Conservation (phyloP, 2,329 filamentous ascomycete genomes). For the Scytalidium sp. region DNA sequence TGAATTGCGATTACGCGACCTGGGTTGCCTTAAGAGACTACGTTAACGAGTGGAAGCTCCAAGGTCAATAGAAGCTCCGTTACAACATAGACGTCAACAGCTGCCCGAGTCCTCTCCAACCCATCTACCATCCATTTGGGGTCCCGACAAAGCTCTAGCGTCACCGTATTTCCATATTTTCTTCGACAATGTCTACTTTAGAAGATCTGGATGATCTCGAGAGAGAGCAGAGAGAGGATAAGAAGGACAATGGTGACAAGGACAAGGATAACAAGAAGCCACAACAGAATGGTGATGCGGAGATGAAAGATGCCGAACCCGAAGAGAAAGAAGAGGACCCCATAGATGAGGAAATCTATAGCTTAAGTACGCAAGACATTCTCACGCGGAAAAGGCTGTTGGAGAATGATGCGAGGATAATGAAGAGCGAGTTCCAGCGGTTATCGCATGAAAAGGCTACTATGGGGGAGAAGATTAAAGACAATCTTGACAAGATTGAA, state of each 20-base stretch:
- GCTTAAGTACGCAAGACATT: constrained; percentile 92
- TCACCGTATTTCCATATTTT: not conserved
- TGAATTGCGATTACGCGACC: constrained; percentile 2
- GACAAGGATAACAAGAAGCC: constrained; percentile 53
- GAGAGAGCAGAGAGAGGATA: constrained; percentile 64
- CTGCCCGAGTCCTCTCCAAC: constrained; percentile 3
- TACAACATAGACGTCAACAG: constrained; percentile 11
- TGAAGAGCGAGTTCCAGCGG: constrained; percentile 95
- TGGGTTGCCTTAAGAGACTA: constrained; percentile 10
- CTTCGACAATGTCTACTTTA: constrained; percentile 64
- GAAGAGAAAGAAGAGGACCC: constrained; percentile 73
- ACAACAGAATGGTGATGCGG: constrained; percentile 68
- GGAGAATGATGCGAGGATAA: constrained; percentile 97
- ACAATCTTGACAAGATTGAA: constrained; percentile 97
- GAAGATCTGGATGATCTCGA: constrained; percentile 77
- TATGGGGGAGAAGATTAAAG: constrained; percentile 99
- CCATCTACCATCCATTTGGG: not conserved
- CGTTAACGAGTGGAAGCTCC: constrained; percentile 17
- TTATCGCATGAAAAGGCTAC: constrained; percentile 92
- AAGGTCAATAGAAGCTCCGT: constrained; percentile 15
- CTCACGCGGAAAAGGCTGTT: constrained; percentile 84
- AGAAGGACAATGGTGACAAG: constrained; percentile 53
- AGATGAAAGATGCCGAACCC: constrained; percentile 82
- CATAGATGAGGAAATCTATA: constrained; percentile 90
- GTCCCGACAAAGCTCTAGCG: not conserved